phyloP scores from a whole-genome alignment of 2,329 filamentous ascomycete genomes.

The Fusarium decemcellulare region DNA sequence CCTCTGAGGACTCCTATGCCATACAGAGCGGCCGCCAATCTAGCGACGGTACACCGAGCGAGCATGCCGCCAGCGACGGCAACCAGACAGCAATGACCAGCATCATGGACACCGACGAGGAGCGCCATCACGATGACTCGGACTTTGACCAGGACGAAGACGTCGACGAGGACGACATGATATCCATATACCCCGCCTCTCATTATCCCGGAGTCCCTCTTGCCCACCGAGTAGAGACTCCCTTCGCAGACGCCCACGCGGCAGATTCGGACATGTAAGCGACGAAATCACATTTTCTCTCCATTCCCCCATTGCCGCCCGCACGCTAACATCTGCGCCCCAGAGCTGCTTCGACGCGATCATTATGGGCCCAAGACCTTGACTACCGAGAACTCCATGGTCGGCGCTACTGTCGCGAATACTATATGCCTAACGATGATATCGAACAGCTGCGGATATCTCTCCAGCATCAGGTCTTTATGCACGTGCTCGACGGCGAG shows the following conservation, averaged over 20 bases:
- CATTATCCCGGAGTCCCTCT: constrained; percentile 56
- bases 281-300: neutral
- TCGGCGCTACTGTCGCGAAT: constrained; percentile 73
- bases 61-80: constrained; percentile 51
- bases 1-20: constrained; percentile 50
- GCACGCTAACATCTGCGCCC: constrained; percentile 10
- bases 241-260: constrained; percentile 47
- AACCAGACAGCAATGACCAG: constrained; percentile 56
- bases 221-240: constrained; percentile 54
- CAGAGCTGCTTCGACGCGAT: constrained; percentile 62
- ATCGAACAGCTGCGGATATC: constrained; percentile 74
- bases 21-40: constrained; percentile 50
- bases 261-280: constrained; percentile 58
- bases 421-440: constrained; percentile 78
- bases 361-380: constrained; percentile 65
- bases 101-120: constrained; percentile 53
- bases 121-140: constrained; percentile 45
- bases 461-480: constrained; percentile 74
- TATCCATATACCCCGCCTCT: constrained; percentile 60
- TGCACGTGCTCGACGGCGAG: constrained; percentile 63
- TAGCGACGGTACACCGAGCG: constrained; percentile 52
- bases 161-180: constrained; percentile 53
- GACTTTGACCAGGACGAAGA: constrained; percentile 46
- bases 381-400: constrained; percentile 73
- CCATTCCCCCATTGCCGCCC: neutral